Evolutionary conservation across 2,329 filamentous ascomycete species (phyloP).

Genomic region (Aspergillus melleus): DNA sequence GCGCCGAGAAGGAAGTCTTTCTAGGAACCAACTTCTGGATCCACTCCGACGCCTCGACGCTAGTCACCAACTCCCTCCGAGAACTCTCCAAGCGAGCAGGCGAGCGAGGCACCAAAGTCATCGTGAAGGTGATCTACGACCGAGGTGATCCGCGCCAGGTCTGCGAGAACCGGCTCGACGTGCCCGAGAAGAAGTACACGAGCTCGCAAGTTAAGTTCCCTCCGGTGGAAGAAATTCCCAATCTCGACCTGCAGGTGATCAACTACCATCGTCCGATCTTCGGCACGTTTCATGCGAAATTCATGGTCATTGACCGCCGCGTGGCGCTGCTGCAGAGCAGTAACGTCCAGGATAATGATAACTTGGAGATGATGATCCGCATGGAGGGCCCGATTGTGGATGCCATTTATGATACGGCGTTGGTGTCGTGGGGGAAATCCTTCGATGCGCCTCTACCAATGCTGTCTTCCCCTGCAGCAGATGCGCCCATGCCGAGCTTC

Average conservation of each 20-base stretch:
- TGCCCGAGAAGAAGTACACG: conserved; percentile 60
- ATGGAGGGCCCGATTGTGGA: conserved; percentile 76
- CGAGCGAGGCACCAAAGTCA: conserved; percentile 55
- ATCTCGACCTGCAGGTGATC: conserved; percentile 70
- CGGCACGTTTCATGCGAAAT: conserved; percentile 77
- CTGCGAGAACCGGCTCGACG: conserved; percentile 63
- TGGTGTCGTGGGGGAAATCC: conserved; percentile 69
- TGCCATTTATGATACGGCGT: conserved; percentile 70
- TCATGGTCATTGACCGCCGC: conserved; percentile 72
- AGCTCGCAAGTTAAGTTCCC: conserved; percentile 62
- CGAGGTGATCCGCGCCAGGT: conserved; percentile 65
- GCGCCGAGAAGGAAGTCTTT: conserved; percentile 71
- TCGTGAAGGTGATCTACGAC: conserved; percentile 76
- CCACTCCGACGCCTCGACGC: conserved; percentile 64
- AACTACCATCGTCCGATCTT: conserved; percentile 70
- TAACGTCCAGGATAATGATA: conserved; percentile 75
- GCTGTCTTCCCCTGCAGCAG: conserved; percentile 51
- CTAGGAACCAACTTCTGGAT: conserved; percentile 77
- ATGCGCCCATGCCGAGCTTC: conserved; percentile 10
- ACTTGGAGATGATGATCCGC: conserved; percentile 78
- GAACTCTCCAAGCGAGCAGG: conserved; percentile 69
- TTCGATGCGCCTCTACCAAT: conserved; percentile 62
- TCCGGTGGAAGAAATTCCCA: conserved; percentile 63
- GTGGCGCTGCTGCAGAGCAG: conserved; percentile 74
- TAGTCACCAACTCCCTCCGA: conserved; percentile 67